Base-by-base conservation (phyloP, 805 yeast genomes). In the Torulaspora indica region DNA sequence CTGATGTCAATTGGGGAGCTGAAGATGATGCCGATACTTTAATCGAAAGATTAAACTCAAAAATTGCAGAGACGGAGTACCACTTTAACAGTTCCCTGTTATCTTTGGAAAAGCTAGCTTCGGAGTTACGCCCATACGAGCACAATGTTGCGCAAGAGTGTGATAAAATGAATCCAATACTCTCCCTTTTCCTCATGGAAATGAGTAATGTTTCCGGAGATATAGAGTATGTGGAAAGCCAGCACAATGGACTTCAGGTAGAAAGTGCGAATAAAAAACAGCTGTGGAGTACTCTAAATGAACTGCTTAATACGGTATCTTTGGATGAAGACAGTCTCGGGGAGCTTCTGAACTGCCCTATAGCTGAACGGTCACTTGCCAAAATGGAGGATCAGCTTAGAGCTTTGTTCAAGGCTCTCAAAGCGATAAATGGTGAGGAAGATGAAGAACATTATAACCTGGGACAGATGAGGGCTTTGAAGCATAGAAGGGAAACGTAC, bases 191-290 rank as follows among this genome's bases (percentile, higher is more conserved):
- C 51, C 71, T 78, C 12, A 80, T 81, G 51, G 85, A 82, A 49
- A 64, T 82, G 38, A 73, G 80, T 10, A 74, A 81, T 2, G 76
- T 87, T 29, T 75, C 81, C 10, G 78, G 78, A 3, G 91, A 85
- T 48, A 78, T 90, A 40, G 75, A 77, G 36, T 76, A 74, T 40
- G 79, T 89, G 33, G 95, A 88, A 57, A 71, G 72, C 28, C 85
- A 82, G 58, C 81, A 90, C 2, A 79, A 83, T 54, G 95, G 95
- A 38, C 64, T 88, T 13, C 96, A 90, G 64, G 82, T 90, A 5
- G 82, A 81, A 53, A 78, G 91, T 4, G 80, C 86, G 35, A 90
- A 90, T 65, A 85, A 85, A 62, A 86, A 85, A 55, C 61, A 74
- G n/a, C 69, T 89, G 18, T 82, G 81, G 72, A 77, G 75, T 37